Evolutionary conservation across 208 protist genomes (phyloP).

Genomic region (Acanthamoeba sp.): DNA sequence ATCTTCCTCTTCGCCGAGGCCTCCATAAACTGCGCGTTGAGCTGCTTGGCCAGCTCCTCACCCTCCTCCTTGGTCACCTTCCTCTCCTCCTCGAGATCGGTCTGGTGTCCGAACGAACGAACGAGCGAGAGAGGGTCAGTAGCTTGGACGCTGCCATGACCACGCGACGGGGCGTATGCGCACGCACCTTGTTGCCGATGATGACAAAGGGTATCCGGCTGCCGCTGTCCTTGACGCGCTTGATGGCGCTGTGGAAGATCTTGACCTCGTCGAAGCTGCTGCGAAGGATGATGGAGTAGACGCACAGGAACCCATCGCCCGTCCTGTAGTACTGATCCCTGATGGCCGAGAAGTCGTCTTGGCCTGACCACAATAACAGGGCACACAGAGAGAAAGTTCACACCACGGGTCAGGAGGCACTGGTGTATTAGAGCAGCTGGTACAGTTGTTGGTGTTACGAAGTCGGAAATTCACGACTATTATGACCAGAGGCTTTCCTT

Average conservation of each 20-base stretch:
- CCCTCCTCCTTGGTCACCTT: slow-evolving; percentile 75
- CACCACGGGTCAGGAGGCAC: background rate
- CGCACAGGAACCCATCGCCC: slow-evolving; percentile 46
- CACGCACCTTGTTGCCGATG: slow-evolving; percentile 90
- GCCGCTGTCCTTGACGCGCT: slow-evolving; percentile 88
- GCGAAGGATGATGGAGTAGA: slow-evolving; percentile 84
- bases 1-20: slow-evolving; percentile 75
- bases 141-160: background rate
- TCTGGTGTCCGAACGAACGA: background rate
- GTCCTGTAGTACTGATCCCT: slow-evolving; percentile 71
- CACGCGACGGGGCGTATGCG: background rate
- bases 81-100: slow-evolving; percentile 28
- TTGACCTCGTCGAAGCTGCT: slow-evolving; percentile 89
- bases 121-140: background rate
- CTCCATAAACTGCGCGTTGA: slow-evolving; percentile 77
- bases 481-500: too few relatives aligned
- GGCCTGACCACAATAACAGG: slow-evolving; percentile 4
- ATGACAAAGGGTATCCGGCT: slow-evolving; percentile 85
- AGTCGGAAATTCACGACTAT: too few relatives aligned
- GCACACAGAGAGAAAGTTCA: background rate
- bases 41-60: slow-evolving; percentile 75
- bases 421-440: too few relatives aligned
- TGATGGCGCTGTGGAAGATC: slow-evolving; percentile 88
- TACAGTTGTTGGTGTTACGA: too few relatives aligned
- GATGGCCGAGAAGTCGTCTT: slow-evolving; percentile 83